phyloP scores from a whole-genome alignment of 1,284 basidiomycete species.

The Paramarasmius palmivorus region DNA sequence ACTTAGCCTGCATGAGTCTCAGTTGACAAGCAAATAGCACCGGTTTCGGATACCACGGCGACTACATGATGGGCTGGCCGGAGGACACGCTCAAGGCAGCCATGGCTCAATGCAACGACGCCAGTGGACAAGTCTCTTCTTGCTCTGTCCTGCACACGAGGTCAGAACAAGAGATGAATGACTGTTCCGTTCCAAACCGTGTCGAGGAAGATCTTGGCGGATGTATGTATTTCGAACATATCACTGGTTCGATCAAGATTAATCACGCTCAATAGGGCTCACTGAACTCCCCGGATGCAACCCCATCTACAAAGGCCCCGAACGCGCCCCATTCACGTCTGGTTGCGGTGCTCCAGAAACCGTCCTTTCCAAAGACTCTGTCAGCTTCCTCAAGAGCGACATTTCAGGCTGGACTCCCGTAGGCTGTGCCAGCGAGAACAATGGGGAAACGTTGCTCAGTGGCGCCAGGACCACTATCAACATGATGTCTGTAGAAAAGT shows the following conservation, averaged over 20 bases:
- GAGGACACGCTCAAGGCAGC: conserved; percentile 18
- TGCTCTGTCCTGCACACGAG: conserved; percentile 17
- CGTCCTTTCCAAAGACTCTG: too few relatives aligned
- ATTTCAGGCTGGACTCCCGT: too few relatives aligned
- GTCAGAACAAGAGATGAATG: conserved; percentile 18
- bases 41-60: conserved; percentile 20
- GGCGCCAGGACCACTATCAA: too few relatives aligned
- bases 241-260: background rate
- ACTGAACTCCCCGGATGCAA: conserved; percentile 20
- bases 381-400: too few relatives aligned
- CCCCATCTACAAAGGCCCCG: conserved; percentile 19
- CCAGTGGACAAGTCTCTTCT: conserved; percentile 5
- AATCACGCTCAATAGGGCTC: conserved; percentile 11
- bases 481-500: too few relatives aligned
- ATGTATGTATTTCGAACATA: conserved; percentile 12
- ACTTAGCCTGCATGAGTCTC: background rate
- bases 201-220: conserved; percentile 17
- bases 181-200: conserved; percentile 16
- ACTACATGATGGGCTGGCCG: conserved; percentile 16
- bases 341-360: too few relatives aligned
- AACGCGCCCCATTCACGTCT: background rate
- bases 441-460: too few relatives aligned
- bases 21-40: conserved; percentile 5
- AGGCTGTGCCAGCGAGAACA: too few relatives aligned
- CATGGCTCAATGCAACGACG: conserved; percentile 22